Base-by-base conservation (phyloP, 2,329 filamentous ascomycete species). In the Aspergillus transmontanensis region DNA sequence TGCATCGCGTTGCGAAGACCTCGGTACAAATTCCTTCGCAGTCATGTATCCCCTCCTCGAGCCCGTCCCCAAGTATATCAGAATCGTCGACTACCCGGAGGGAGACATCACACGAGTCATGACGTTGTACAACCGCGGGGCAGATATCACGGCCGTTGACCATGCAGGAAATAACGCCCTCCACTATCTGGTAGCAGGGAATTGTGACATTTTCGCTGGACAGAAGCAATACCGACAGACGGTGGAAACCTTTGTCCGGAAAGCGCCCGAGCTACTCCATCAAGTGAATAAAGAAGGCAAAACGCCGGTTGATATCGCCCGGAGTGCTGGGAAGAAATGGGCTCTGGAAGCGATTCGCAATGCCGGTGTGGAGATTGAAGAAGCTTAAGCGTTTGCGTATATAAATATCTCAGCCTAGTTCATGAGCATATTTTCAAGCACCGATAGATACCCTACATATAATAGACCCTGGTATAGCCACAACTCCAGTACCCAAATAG, bases 11-110 rank as follows among this genome's bases (percentile, higher is more conserved):
- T 66, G 30, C n/a, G 41, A 21, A 30, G 16, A 10, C 3, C 50
- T 51, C 28, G 68, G 62, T 23, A 66, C 66, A 0, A 10, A 36
- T 7, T 65, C 62, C 19, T 66, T 68, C 26, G 56, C 56, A 6
- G 10, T 50, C 19, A 23, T 23, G 11, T 23, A 16, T 48, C 10
- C 43, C 56, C n/a, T 58, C 9, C n/a, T 36, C n/a, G 21, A 46
- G 23, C 23, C 23, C 11, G 12, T 19, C 4, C 23, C 14, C 12
- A 7, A 9, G 21, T 28, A 28, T 12, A 19, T 50, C 23, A 50
- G 6, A 9, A 6, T 23, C 28, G 28, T 21, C 7, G 6, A 4
- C 12, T 51, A 46, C n/a, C 7, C 34, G 3, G 43, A 34, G 11
- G 56, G 56, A 19, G 45, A 51, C n/a, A 48, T 28, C 26, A 58